These are phyloP conservation scores for Rusavskia elegans DNA, from an alignment of 495 filamentous ascomycete genomes.

Conservation along the genomic window DNA sequence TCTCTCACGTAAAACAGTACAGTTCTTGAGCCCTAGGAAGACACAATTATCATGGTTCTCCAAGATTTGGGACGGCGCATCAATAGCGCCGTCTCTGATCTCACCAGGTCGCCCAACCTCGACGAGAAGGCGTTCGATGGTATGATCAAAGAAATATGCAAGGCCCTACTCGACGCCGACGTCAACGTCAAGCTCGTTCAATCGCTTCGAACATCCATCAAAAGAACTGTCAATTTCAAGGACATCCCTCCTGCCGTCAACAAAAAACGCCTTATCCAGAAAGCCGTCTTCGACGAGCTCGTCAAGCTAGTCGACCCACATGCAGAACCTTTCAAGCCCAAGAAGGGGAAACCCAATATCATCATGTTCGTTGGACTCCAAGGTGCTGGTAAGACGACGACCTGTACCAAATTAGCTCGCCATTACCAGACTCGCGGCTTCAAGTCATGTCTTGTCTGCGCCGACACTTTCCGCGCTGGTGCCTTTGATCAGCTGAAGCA, in stretches of 20 bases:
- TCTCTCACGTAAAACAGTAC: too few relatives aligned
- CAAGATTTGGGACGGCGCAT: slow-evolving; percentile 98
- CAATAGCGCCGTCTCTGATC: slow-evolving; percentile 86
- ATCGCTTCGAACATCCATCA: slow-evolving; percentile 85
- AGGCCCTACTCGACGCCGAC: slow-evolving; percentile 87
- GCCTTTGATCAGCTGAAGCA: slow-evolving; percentile 98
- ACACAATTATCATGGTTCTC: slow-evolving; percentile 62
- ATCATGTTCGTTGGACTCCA: slow-evolving; percentile 99
- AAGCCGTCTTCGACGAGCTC: slow-evolving; percentile 93
- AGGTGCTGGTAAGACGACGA: slow-evolving; percentile 93
- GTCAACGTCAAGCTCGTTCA: slow-evolving; percentile 92
- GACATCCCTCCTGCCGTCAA: slow-evolving; percentile 76
- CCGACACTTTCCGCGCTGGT: slow-evolving; percentile 95
- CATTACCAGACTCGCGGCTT: slow-evolving; percentile 93
- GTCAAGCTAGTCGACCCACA: slow-evolving; percentile 92
- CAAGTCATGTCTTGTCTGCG: slow-evolving; percentile 87
- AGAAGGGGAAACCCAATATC: slow-evolving; percentile 88
- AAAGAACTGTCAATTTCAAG: slow-evolving; percentile 78
- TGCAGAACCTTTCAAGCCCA: slow-evolving; percentile 88
- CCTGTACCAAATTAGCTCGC: slow-evolving; percentile 90
- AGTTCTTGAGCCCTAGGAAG: too few relatives aligned
- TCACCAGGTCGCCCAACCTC: slow-evolving; percentile 78
- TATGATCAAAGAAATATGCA: slow-evolving; percentile 95
- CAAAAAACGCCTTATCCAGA: slow-evolving; percentile 97
- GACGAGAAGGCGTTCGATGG: slow-evolving; percentile 98